A percentile compares a stretch with the other conserved stretches of the same genome.
These are phyloP conservation scores for Podochytrium sp. DNA, from an alignment of 192 early-diverging fungal genomes.

Conservation along the genomic window DNA sequence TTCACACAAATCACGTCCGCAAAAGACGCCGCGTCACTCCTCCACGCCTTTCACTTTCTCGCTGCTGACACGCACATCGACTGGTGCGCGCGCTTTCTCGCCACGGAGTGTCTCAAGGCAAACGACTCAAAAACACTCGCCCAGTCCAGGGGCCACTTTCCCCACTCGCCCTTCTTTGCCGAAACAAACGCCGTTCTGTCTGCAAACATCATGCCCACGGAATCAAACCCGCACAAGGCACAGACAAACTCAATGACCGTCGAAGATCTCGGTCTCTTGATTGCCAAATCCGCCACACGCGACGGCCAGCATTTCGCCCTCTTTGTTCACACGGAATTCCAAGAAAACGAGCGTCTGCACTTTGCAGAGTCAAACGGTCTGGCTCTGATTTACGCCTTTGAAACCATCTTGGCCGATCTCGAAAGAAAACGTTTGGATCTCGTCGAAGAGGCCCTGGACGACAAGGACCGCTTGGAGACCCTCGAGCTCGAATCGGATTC, in stretches of 20 bases:
- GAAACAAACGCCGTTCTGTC: constrained; percentile 16
- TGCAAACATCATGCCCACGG: background rate
- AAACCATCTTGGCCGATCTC: constrained; percentile 22
- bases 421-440: constrained; percentile 14
- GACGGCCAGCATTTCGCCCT: constrained; percentile 1
- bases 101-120: constrained; percentile 9
- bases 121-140: constrained; percentile 2
- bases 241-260: constrained; percentile 30
- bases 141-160: constrained; percentile 6
- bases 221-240: background rate
- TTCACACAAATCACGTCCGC: background rate
- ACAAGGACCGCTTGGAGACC: background rate
- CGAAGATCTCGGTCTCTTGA: constrained; percentile 23
- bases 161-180: constrained; percentile 6
- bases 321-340: constrained; percentile 19
- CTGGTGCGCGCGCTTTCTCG: constrained; percentile 10
- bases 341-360: constrained; percentile 28
- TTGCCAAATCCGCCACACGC: constrained; percentile 22
- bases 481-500: background rate
- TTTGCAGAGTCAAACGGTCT: constrained; percentile 13
- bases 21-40: background rate
- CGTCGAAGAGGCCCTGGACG: background rate
- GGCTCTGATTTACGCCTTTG: constrained; percentile 21
- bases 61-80: constrained; percentile 8
- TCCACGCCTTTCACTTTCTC: constrained; percentile 14